Percentiles rank a stretch among this genome's conserved stretches.
Evolutionary conservation across 257 asterid genomes (phyloP).

Genomic region (Verbascum thapsus): DNA sequence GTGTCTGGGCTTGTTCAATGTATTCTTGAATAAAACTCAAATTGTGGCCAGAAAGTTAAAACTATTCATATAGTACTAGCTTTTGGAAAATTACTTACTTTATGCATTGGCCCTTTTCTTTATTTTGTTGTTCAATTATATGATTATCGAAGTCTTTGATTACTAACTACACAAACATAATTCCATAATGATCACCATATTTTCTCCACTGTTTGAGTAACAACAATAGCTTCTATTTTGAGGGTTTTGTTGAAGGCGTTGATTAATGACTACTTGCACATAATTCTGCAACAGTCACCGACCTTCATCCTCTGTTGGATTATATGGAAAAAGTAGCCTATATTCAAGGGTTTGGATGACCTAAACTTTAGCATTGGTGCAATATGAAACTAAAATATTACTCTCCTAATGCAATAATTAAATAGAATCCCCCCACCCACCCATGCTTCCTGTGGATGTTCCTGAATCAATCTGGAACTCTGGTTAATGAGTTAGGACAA

Average conservation of each 20-base stretch:
- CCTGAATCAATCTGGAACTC: too few species aligned
- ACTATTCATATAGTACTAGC: too few species aligned
- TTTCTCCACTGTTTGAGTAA: not conserved
- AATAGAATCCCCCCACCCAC: too few species aligned
- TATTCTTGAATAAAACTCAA: not conserved
- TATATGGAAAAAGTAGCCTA: not conserved
- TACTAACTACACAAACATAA: not conserved
- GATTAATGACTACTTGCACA: not conserved
- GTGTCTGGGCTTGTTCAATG: constrained; percentile 3
- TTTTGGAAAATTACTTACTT: not conserved
- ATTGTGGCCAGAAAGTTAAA: not conserved
- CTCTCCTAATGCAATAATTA: not conserved
- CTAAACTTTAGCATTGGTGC: constrained; percentile 18
- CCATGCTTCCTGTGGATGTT: too few species aligned
- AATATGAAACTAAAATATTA: not conserved
- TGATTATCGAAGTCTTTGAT: not conserved
- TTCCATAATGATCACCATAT: not conserved
- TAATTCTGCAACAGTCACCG: not conserved
- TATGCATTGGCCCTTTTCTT: constrained; percentile 1
- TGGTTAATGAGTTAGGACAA: too few species aligned
- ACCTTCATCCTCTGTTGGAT: not conserved
- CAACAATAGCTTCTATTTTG: constrained; percentile 13
- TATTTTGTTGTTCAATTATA: constrained; percentile 4
- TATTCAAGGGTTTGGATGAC: constrained; percentile 4
- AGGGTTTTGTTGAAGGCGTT: not conserved